Percentiles rank a stretch among this genome's conserved stretches.
phyloP scores from a whole-genome alignment of 1,284 basidiomycete species.

The Gymnopus androsaceus region DNA sequence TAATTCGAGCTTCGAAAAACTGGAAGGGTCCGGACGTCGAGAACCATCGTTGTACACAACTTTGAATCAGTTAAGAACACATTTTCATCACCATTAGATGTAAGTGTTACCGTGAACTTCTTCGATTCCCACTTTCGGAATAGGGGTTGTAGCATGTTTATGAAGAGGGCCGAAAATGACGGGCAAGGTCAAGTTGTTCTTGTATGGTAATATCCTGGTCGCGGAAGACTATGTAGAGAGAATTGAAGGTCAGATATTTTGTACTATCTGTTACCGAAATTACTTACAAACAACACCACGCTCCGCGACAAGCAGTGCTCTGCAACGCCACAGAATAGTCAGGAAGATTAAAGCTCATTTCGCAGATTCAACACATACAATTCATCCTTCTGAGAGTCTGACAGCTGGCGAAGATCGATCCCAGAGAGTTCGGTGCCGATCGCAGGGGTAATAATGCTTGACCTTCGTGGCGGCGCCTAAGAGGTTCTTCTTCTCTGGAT shows the following conservation, averaged over 20 bases:
- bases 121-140: conserved; percentile 74
- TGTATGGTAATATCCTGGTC: conserved; percentile 71
- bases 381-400: conserved; percentile 65
- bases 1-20: conserved; percentile 78
- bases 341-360: neutral
- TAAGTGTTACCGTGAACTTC: conserved; percentile 65
- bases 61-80: conserved; percentile 21
- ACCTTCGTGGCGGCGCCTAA: conserved; percentile 60
- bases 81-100: neutral
- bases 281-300: conserved; percentile 66
- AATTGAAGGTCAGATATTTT: conserved; percentile 20
- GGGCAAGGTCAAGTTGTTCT: conserved; percentile 72
- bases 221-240: conserved; percentile 56
- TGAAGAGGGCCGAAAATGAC: conserved; percentile 79
- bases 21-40: conserved; percentile 66
- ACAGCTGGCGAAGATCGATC: conserved; percentile 63
- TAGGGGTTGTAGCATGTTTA: conserved; percentile 79
- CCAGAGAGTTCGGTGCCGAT: conserved; percentile 69
- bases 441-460: conserved; percentile 58
- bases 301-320: conserved; percentile 69
- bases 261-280: neutral
- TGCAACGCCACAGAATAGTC: conserved; percentile 31
- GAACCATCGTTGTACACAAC: conserved; percentile 73
- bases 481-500: conserved; percentile 59
- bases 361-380: conserved; percentile 39